Conservation (phyloP, 345 rosid species). For the Hibiscus tridactylites region DNA sequence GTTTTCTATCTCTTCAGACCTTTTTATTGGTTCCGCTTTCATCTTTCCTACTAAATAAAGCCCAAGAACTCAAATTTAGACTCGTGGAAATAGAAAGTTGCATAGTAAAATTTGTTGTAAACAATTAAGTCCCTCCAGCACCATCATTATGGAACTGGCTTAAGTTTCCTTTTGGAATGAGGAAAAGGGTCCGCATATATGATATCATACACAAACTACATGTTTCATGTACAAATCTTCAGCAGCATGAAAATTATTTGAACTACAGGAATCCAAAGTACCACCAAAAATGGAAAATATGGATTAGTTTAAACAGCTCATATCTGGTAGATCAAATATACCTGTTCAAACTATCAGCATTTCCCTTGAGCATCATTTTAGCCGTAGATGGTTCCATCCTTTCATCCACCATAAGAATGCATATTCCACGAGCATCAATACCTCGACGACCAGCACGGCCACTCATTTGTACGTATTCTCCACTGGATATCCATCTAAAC, state of each 20-base stretch:
- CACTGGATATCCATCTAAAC: constrained; percentile 97
- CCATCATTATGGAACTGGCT: too few species aligned
- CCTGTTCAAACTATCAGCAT: constrained; percentile 97
- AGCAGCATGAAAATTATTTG: not conserved
- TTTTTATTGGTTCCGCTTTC: not conserved
- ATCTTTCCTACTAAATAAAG: not conserved
- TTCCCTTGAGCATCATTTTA: constrained; percentile 88
- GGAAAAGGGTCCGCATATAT: too few species aligned
- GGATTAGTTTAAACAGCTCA: not conserved
- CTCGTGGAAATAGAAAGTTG: not conserved
- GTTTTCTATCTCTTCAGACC: too few species aligned
- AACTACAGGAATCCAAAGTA: not conserved
- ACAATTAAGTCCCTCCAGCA: not conserved
- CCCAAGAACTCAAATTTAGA: not conserved
- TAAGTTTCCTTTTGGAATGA: too few species aligned
- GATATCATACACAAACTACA: not conserved
- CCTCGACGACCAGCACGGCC: constrained; percentile 99
- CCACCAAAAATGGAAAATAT: not conserved
- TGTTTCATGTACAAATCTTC: not conserved
- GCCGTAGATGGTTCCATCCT: constrained; percentile 95
- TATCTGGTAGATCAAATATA: constrained; percentile 19
- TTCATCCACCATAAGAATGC: constrained; percentile 96
- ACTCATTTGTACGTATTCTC: constrained; percentile 98
- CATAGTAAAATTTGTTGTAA: not conserved
- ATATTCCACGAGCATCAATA: constrained; percentile 87